These are phyloP conservation scores for Coniochaeta prunicola DNA, from an alignment of 2,329 filamentous ascomycete genomes.

Conservation along the genomic window DNA sequence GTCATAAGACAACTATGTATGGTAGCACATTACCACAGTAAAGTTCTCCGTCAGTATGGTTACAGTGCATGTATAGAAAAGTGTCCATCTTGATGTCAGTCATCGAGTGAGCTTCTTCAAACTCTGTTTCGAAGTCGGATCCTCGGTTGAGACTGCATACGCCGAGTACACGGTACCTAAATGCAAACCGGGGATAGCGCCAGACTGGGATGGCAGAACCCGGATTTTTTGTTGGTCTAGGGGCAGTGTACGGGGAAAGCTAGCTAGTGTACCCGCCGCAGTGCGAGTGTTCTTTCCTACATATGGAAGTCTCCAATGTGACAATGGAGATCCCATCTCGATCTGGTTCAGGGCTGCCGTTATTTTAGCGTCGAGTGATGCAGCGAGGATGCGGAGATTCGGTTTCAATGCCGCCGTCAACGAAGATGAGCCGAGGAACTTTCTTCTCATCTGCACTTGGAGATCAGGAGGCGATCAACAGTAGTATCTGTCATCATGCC, in stretches of 20 bases:
- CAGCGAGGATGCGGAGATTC: not conserved
- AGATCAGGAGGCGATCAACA: too few species aligned
- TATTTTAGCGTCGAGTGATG: not conserved
- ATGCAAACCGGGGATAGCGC: not conserved
- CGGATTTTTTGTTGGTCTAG: not conserved
- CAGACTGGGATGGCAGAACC: not conserved
- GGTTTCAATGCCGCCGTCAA: not conserved
- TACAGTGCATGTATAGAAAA: too few species aligned
- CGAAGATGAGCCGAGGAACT: not conserved
- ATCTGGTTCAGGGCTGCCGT: not conserved
- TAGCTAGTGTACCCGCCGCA: not conserved
- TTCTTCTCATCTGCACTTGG: too few species aligned
- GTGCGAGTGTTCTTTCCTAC: too few species aligned
- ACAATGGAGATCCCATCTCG: not conserved
- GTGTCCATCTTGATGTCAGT: not conserved
- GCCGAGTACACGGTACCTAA: too few species aligned
- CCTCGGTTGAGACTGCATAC: too few species aligned
- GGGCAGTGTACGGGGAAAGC: not conserved
- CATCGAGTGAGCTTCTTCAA: not conserved
- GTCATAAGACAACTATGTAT: too few species aligned
- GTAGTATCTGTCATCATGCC: too few species aligned
- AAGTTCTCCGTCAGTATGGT: too few species aligned
- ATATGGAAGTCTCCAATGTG: too few species aligned
- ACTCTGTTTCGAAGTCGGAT: too few species aligned
- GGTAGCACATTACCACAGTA: too few species aligned